Evolutionary conservation across 2,329 filamentous ascomycete genomes (phyloP).

Genomic region (Clonostachys rosea): DNA sequence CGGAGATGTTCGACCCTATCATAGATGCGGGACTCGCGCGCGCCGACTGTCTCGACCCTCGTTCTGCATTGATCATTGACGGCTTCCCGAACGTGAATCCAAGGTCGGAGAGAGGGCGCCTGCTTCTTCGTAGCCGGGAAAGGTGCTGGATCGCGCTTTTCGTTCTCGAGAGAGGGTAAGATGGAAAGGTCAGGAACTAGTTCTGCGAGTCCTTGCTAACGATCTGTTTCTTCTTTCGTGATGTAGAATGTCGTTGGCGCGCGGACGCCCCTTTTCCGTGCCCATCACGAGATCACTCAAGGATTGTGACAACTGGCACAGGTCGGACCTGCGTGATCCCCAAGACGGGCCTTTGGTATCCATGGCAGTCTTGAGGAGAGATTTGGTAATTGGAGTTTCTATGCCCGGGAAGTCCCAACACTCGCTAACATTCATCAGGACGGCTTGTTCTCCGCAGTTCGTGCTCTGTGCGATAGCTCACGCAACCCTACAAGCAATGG

Average conservation of each 20-base stretch:
- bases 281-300: conserved; percentile 62
- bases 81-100: conserved; percentile 62
- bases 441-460: conserved; percentile 50
- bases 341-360: conserved; percentile 70
- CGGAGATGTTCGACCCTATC: conserved; percentile 36
- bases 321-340: conserved; percentile 55
- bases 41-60: conserved; percentile 65
- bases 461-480: conserved; percentile 55
- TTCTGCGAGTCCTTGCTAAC: not conserved
- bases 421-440: conserved; percentile 26
- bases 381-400: conserved; percentile 43
- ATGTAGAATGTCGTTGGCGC: conserved; percentile 58
- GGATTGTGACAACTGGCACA: conserved; percentile 66
- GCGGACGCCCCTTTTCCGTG: conserved; percentile 64
- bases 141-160: conserved; percentile 69
- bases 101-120: conserved; percentile 52
- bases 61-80: conserved; percentile 61
- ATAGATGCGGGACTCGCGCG: conserved; percentile 45
- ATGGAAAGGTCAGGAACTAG: not conserved
- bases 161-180: conserved; percentile 64
- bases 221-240: conserved; percentile 5
- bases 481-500: conserved; percentile 43
- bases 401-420: not conserved
- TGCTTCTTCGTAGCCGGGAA: conserved; percentile 61
- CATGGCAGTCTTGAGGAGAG: conserved; percentile 63